Evolutionary conservation across 805 yeast genomes (phyloP).

Genomic region (Zygotorulaspora florentina): DNA sequence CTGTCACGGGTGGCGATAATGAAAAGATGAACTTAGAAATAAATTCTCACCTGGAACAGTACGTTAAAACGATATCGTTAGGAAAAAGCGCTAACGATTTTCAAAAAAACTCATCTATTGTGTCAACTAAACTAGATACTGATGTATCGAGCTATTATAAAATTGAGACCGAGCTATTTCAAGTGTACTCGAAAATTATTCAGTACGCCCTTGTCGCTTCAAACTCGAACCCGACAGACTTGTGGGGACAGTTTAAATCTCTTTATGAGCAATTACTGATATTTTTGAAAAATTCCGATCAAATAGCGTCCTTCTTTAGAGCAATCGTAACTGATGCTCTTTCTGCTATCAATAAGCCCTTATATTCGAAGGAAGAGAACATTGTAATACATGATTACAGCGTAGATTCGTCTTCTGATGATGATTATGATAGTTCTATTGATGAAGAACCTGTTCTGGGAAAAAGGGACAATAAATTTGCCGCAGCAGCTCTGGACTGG

Average conservation of each 20-base stretch:
- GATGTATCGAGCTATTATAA: constrained; percentile 19
- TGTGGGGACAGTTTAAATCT: constrained; percentile 15
- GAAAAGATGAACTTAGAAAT: neutral
- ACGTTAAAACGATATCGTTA: constrained; percentile 13
- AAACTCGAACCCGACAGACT: constrained; percentile 9
- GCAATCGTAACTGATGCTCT: constrained; percentile 18
- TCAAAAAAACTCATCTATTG: constrained; percentile 6
- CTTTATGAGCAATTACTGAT: constrained; percentile 18
- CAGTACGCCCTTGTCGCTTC: constrained; percentile 15
- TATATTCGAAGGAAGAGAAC: constrained; percentile 10
- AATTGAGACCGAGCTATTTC: constrained; percentile 16
- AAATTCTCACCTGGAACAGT: constrained; percentile 1
- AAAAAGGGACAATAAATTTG: neutral
- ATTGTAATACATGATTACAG: constrained; percentile 9
- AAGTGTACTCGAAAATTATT: constrained; percentile 18
- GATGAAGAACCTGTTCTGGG: neutral
- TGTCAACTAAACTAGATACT: constrained; percentile 12
- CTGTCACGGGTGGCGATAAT: neutral
- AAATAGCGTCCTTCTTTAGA: constrained; percentile 16
- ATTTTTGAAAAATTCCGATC: constrained; percentile 17
- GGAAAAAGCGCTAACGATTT: constrained; percentile 4
- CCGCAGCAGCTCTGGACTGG: neutral
- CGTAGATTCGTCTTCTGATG: constrained; percentile 17
- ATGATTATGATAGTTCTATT: constrained; percentile 5
- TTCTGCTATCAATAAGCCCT: constrained; percentile 13